Evolutionary conservation across 2,329 filamentous ascomycete genomes (phyloP), one percentile per base, ranked within the genome.

Genomic region (Acarospora socialis): DNA sequence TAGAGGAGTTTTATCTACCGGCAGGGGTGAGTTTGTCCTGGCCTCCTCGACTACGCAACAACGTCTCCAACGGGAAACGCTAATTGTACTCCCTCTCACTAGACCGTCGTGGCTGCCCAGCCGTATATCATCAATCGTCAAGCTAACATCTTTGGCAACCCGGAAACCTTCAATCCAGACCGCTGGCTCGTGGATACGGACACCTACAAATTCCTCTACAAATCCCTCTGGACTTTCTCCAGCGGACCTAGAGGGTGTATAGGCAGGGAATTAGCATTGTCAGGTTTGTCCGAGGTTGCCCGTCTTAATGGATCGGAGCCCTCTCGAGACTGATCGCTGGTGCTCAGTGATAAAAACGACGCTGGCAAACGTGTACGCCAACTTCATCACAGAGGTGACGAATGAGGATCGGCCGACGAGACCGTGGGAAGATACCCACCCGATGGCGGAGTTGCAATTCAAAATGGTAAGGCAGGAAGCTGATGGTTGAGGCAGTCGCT

Each of bases 381-480:
- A 22, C 12, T 37, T 27, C 31, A 37, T 26, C 10, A 37, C 35
- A 9, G 28, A 17, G 15, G 12, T 35, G 8, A 13, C 21, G n/a
- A 22, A 33, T 5, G 2, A 6, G 10, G 17, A 35, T 13, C 28
- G 33, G 5, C 16, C 14, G 13, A 33, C 14, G 24, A 12, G 19
- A 13, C 14, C 30, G 5, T 33, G 29, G 23, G 29, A 36, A 18
- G 29, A 30, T 5, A 15, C 30, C 18, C 14, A 33, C 22, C 17
- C 22, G 7, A 36, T 36, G 34, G 26, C 34, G 16, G 28, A 36
- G 20, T 24, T 36, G 7, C 22, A 15, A 18, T 38, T 45, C 8
- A 37, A 26, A 24, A 50, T 43, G 3, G 40, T 31, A 4, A 49
- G 38, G 33, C 47, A 49, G 16, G 40, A 43, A 7, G 46, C 39